These are phyloP conservation scores for Pseudocercospora fuligena DNA, from an alignment of 2,329 filamentous ascomycete species.

Conservation along the genomic window DNA sequence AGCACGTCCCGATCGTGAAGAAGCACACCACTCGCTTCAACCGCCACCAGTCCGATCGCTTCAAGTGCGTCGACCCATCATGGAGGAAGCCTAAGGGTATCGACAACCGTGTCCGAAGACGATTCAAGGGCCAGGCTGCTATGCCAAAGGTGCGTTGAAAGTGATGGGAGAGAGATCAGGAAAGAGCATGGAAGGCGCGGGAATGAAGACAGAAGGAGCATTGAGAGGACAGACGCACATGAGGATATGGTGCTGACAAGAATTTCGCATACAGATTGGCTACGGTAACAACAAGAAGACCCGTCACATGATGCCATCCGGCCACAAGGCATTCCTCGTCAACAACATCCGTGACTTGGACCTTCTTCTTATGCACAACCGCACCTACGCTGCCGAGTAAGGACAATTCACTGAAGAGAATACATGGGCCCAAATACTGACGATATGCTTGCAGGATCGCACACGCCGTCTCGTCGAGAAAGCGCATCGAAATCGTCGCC, in stretches of 20 bases:
- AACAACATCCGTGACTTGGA: conserved; percentile 96
- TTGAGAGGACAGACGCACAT: conserved; percentile 14
- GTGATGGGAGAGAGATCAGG: background rate
- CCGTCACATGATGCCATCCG: conserved; percentile 96
- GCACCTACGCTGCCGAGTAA: conserved; percentile 97
- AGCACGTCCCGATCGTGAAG: conserved; percentile 99
- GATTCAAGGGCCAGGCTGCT: conserved; percentile 91
- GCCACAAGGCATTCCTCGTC: conserved; percentile 99
- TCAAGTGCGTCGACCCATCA: conserved; percentile 85
- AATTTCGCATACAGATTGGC: conserved; percentile 72
- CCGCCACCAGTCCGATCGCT: conserved; percentile 97
- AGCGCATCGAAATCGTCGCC: conserved; percentile 97
- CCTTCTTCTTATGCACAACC: conserved; percentile 99
- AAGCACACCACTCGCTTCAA: conserved; percentile 98
- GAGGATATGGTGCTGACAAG: conserved; percentile 24
- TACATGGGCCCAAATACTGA: conserved; percentile 42
- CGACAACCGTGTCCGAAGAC: conserved; percentile 95
- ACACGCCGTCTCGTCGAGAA: conserved; percentile 96
- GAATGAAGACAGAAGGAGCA: conserved; percentile 12
- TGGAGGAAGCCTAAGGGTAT: conserved; percentile 99
- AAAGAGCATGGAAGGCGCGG: conserved; percentile 1
- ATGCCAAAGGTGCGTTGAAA: conserved; percentile 89
- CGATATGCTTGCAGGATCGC: conserved; percentile 71
- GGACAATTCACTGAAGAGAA: conserved; percentile 47
- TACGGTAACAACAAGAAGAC: conserved; percentile 99